phyloP scores from a whole-genome alignment of 2,329 filamentous ascomycete genomes.

The Sarocladium oryzae region DNA sequence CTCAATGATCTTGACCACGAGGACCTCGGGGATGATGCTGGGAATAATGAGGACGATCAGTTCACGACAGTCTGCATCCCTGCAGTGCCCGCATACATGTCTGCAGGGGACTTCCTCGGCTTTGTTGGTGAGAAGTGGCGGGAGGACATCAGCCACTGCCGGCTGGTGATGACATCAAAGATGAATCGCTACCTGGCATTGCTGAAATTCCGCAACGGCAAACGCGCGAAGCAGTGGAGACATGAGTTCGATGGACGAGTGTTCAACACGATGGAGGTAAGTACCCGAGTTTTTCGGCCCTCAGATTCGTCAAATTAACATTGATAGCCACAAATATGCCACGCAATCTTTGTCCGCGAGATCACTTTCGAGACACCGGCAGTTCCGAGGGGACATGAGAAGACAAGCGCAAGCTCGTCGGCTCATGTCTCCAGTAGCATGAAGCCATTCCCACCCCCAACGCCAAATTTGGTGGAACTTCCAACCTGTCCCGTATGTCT shows the following conservation, averaged over 20 bases:
- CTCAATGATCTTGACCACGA: slow-evolving; percentile 32
- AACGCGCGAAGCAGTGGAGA: slow-evolving; percentile 72
- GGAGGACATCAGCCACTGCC: slow-evolving; percentile 83
- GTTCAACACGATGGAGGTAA: slow-evolving; percentile 85
- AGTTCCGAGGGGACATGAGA: slow-evolving; percentile 40
- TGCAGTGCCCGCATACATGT: slow-evolving; percentile 90
- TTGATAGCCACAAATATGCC: slow-evolving; percentile 76
- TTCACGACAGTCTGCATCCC: slow-evolving; percentile 90
- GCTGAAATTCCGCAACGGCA: slow-evolving; percentile 80
- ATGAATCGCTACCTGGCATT: slow-evolving; percentile 92
- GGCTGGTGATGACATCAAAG: slow-evolving; percentile 84
- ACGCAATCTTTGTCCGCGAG: slow-evolving; percentile 89
- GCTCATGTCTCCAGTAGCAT: slow-evolving; percentile 36
- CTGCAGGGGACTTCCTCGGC: slow-evolving; percentile 81
- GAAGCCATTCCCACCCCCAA: slow-evolving; percentile 59
- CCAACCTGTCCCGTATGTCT: slow-evolving; percentile 95
- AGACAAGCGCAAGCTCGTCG: slow-evolving; percentile 43
- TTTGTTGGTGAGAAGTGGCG: slow-evolving; percentile 86
- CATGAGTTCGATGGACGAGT: slow-evolving; percentile 86
- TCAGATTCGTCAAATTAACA: slow-evolving; percentile 13
- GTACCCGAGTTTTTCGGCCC: slow-evolving; percentile 9
- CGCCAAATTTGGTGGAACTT: slow-evolving; percentile 79
- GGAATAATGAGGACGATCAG: slow-evolving; percentile 40
- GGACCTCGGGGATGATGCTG: slow-evolving; percentile 17
- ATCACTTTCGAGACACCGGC: slow-evolving; percentile 73